phyloP scores from a whole-genome alignment of 768 basidiomycete species.

The Chalciporus piperatus region DNA sequence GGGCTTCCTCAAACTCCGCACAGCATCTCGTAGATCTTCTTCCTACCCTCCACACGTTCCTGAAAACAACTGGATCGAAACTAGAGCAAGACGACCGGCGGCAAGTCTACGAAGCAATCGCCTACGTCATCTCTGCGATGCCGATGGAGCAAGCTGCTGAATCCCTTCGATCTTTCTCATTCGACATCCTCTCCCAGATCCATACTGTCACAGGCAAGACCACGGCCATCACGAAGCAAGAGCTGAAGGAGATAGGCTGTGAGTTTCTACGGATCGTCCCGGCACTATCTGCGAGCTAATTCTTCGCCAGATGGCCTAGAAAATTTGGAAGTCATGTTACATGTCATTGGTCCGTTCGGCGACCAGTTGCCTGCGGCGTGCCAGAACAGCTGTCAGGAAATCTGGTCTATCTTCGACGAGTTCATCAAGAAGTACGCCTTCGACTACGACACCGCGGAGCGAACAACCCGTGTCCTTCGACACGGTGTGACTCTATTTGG shows the following conservation, averaged over 20 bases:
- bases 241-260: constrained; percentile 69
- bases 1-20: constrained; percentile 1
- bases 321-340: constrained; percentile 89
- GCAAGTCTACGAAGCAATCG: constrained; percentile 94
- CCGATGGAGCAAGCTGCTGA: constrained; percentile 83
- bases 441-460: constrained; percentile 75
- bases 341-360: constrained; percentile 77
- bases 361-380: constrained; percentile 81
- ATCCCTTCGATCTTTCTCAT: constrained; percentile 81
- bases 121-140: constrained; percentile 93
- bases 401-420: constrained; percentile 79
- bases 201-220: constrained; percentile 60
- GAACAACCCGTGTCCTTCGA: constrained; percentile 79
- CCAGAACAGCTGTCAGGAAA: constrained; percentile 70
- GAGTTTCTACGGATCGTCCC: constrained; percentile 28
- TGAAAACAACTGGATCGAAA: constrained; percentile 74
- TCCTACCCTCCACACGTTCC: constrained; percentile 87
- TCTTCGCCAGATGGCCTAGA: constrained; percentile 70
- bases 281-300: constrained; percentile 8
- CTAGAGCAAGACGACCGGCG: constrained; percentile 83
- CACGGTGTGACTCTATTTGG: constrained; percentile 84
- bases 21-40: constrained; percentile 91
- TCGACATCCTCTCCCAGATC: constrained; percentile 78
- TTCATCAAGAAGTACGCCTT: constrained; percentile 79
- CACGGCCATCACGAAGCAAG: constrained; percentile 60